Percentiles rank a stretch among this genome's conserved stretches.
Conservation (phyloP, 2,329 filamentous ascomycete genomes). For the Hypomyces rosellus region DNA sequence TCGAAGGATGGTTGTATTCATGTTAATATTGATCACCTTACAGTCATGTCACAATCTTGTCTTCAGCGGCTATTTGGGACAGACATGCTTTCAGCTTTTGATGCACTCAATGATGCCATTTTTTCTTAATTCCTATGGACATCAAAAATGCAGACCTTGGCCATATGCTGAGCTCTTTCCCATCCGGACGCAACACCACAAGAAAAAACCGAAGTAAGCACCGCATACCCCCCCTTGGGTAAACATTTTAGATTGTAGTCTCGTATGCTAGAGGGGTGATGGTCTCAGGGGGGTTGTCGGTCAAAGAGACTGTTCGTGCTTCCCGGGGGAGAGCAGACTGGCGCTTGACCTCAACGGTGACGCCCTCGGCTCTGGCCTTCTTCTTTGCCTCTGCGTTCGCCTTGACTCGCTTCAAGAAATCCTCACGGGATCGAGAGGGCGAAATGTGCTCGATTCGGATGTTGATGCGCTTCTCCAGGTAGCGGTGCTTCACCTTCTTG, state of each 20-base stretch:
- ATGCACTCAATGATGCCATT: slow-evolving; percentile 25
- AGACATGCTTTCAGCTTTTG: background rate
- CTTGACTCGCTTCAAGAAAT: slow-evolving; percentile 96
- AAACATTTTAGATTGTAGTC: slow-evolving; percentile 79
- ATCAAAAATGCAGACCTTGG: slow-evolving; percentile 37
- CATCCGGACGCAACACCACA: slow-evolving; percentile 38
- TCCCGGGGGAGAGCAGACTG: slow-evolving; percentile 74
- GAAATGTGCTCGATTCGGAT: slow-evolving; percentile 95
- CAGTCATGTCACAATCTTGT: too few relatives aligned
- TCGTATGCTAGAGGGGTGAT: slow-evolving; percentile 91
- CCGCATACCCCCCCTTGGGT: slow-evolving; percentile 19
- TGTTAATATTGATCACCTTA: too few relatives aligned
- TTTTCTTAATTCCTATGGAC: slow-evolving; percentile 34
- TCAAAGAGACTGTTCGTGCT: slow-evolving; percentile 70
- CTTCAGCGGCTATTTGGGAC: too few relatives aligned
- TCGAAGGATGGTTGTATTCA: too few relatives aligned
- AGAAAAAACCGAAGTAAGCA: slow-evolving; percentile 33
- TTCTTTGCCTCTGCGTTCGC: slow-evolving; percentile 87
- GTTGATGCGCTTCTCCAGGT: slow-evolving; percentile 99
- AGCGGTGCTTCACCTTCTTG: slow-evolving; percentile 99
- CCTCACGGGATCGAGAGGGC: slow-evolving; percentile 91
- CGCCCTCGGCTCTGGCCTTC: slow-evolving; percentile 85
- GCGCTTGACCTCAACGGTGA: slow-evolving; percentile 88
- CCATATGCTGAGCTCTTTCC: slow-evolving; percentile 37
- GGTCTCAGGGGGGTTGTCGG: slow-evolving; percentile 84